Percentiles rank a stretch among this genome's conserved stretches.
These are phyloP conservation scores for Suillus variegatus DNA, from an alignment of 768 basidiomycete species.

Conservation along the genomic window DNA sequence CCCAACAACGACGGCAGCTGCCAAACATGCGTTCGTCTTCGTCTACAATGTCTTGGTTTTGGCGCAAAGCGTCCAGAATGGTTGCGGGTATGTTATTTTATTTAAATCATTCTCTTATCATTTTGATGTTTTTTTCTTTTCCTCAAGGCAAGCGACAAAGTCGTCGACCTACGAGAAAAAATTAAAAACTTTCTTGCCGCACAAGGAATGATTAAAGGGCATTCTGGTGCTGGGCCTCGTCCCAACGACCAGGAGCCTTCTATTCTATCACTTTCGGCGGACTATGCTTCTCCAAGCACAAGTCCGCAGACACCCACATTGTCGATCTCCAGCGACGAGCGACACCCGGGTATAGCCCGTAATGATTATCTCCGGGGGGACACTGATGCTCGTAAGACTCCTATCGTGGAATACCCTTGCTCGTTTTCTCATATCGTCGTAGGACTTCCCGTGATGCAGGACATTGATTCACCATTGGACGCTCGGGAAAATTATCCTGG, in stretches of 20 bases:
- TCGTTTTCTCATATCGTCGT: slow-evolving; percentile 4
- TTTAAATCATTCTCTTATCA: background rate
- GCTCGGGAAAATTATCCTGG: slow-evolving; percentile 28
- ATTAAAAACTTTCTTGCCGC: slow-evolving; percentile 79
- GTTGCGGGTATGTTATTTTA: slow-evolving; percentile 61
- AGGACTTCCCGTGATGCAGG: slow-evolving; percentile 34
- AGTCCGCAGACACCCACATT: slow-evolving; percentile 50
- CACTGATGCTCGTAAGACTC: slow-evolving; percentile 28
- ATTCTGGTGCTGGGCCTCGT: slow-evolving; percentile 70
- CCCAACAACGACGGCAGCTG: slow-evolving; percentile 62
- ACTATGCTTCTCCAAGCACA: slow-evolving; percentile 40
- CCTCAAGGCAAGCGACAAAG: slow-evolving; percentile 70
- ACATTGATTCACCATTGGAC: slow-evolving; percentile 33
- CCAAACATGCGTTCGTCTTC: slow-evolving; percentile 75
- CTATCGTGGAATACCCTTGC: background rate
- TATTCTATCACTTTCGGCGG: slow-evolving; percentile 50
- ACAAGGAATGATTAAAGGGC: slow-evolving; percentile 89
- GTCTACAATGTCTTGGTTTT: slow-evolving; percentile 84
- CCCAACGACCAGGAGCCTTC: slow-evolving; percentile 55
- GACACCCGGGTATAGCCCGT: slow-evolving; percentile 33
- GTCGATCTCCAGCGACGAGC: slow-evolving; percentile 43
- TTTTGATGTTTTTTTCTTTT: slow-evolving; percentile 4
- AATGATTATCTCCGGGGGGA: slow-evolving; percentile 18
- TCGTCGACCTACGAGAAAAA: slow-evolving; percentile 68
- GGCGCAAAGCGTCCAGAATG: slow-evolving; percentile 85